Conservation (phyloP, 768 basidiomycete species). For the Panellus pusillus region DNA sequence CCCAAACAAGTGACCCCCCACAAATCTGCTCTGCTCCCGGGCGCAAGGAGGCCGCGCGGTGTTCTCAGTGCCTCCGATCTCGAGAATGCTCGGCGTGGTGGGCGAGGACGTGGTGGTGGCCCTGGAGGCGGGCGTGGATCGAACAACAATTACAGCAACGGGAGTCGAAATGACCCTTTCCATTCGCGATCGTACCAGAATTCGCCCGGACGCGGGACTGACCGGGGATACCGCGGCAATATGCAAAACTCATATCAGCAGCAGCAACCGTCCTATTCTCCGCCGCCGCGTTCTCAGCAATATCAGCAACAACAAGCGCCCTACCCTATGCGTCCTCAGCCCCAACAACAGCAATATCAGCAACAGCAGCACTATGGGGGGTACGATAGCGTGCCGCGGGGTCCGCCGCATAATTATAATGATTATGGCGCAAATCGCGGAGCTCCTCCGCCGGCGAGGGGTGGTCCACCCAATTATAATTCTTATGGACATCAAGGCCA, state of each 20-base stretch:
- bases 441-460: conserved; percentile 24
- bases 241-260: conserved; percentile 35
- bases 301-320: conserved; percentile 29
- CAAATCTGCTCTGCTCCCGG: conserved; percentile 78
- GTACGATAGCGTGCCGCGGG: conserved; percentile 22
- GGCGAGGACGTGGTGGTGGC: conserved; percentile 48
- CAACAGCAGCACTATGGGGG: conserved; percentile 36
- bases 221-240: conserved; percentile 34
- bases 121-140: conserved; percentile 39
- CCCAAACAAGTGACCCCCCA: conserved; percentile 86
- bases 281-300: conserved; percentile 29
- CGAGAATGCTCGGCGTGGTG: conserved; percentile 63
- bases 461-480: conserved; percentile 25
- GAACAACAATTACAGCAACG: conserved; percentile 35
- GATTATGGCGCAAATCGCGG: conserved; percentile 30
- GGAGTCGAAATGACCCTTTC: conserved; percentile 45
- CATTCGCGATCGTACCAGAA: conserved; percentile 38
- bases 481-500: conserved; percentile 14
- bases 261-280: conserved; percentile 30
- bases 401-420: conserved; percentile 25
- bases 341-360: conserved; percentile 19
- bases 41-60: conserved; percentile 57
- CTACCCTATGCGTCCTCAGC: conserved; percentile 30
- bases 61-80: conserved; percentile 70
- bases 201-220: conserved; percentile 24